A percentile compares a stretch with the other conserved stretches of the same genome.
These are phyloP conservation scores for Isatis lusitanica DNA, from an alignment of 441 rosid genomes.

Conservation along the genomic window DNA sequence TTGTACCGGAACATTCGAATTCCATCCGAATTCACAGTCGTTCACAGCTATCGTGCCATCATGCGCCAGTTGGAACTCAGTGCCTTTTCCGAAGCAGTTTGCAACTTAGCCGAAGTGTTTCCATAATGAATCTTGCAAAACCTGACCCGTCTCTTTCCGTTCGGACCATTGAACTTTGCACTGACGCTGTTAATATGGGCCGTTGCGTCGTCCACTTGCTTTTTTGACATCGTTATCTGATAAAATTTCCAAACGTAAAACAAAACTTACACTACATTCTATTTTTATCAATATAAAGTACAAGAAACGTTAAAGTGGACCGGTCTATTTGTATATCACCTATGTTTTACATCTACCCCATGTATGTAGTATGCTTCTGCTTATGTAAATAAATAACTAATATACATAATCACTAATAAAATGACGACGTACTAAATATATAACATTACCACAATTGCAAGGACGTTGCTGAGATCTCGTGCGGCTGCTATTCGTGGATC, in stretches of 20 bases:
- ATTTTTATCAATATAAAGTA: neutral
- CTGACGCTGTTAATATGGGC: neutral
- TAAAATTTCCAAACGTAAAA: neutral
- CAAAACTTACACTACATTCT: neutral
- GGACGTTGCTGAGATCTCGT: neutral
- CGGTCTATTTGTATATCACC: neutral
- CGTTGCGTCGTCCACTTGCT: conserved; percentile 16
- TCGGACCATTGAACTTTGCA: neutral
- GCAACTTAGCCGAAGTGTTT: conserved; percentile 12
- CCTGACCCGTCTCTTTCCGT: conserved; percentile 14
- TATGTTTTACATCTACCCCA: neutral
- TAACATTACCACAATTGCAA: too few relatives aligned
- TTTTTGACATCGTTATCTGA: conserved; percentile 5
- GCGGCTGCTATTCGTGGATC: conserved; percentile 4
- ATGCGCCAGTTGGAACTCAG: neutral
- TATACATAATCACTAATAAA: too few relatives aligned
- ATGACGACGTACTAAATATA: too few relatives aligned
- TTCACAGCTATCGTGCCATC: neutral
- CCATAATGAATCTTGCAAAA: conserved; percentile 1
- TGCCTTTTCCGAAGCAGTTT: neutral
- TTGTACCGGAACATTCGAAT: neutral
- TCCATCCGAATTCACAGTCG: conserved; percentile 6
- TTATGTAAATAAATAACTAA: too few relatives aligned
- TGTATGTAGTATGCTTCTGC: too few relatives aligned
- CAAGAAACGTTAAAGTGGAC: too few relatives aligned